Evolutionary conservation across 306 rosid species (phyloP).

Genomic region (Phaseolus lunatus): DNA sequence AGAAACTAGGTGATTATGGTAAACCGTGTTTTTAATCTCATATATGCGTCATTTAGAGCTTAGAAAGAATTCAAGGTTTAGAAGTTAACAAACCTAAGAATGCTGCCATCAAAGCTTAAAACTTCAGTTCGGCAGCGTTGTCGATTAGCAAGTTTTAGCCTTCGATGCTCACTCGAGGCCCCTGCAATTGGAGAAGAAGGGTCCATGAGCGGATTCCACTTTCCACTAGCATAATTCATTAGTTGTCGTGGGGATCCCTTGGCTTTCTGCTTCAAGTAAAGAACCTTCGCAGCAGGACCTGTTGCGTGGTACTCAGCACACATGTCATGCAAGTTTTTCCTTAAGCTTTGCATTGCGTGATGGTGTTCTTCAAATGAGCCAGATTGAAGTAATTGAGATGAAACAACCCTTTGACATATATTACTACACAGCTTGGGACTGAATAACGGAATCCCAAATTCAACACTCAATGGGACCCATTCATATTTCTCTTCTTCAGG

Average conservation of each 20-base stretch:
- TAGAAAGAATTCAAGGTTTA: background rate
- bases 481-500: slow-evolving; percentile 68
- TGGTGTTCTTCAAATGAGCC: slow-evolving; percentile 76
- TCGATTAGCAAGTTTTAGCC: slow-evolving; percentile 82
- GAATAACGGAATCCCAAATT: slow-evolving; percentile 93
- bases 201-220: slow-evolving; percentile 91
- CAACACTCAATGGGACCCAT: slow-evolving; percentile 95
- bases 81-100: slow-evolving; percentile 61
- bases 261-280: slow-evolving; percentile 81
- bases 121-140: slow-evolving; percentile 84
- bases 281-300: slow-evolving; percentile 92
- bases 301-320: slow-evolving; percentile 88
- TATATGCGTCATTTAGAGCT: too few relatives aligned
- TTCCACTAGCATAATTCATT: slow-evolving; percentile 94
- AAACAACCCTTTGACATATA: slow-evolving; percentile 82
- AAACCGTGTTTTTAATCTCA: too few relatives aligned
- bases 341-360: slow-evolving; percentile 78
- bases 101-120: slow-evolving; percentile 97
- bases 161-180: slow-evolving; percentile 73
- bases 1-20: slow-evolving; percentile 6
- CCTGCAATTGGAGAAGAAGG: slow-evolving; percentile 98
- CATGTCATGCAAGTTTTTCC: slow-evolving; percentile 77
- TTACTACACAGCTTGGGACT: slow-evolving; percentile 81
- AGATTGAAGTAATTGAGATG: slow-evolving; percentile 84
- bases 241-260: slow-evolving; percentile 73